A percentile compares a stretch with the other conserved stretches of the same genome.
These are phyloP conservation scores for Ophiostoma himal-ulmi DNA, from an alignment of 2,329 filamentous ascomycete genomes.

Conservation along the genomic window DNA sequence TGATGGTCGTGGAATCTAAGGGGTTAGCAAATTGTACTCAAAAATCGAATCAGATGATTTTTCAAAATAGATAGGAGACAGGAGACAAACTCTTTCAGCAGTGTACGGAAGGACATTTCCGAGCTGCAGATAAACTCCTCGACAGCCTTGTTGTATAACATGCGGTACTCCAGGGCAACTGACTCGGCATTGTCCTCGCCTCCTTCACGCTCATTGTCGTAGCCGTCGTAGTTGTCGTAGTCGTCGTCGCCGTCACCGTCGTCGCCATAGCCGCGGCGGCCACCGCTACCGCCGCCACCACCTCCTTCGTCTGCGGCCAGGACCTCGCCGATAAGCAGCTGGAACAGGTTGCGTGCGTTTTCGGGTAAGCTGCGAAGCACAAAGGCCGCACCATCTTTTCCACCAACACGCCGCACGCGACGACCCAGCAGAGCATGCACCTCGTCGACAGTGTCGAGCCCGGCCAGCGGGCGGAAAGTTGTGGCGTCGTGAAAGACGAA, in stretches of 20 bases:
- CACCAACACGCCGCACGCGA: constrained; percentile 71
- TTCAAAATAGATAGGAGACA: neutral
- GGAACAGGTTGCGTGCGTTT: constrained; percentile 83
- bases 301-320: constrained; percentile 60
- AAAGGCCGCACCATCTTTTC: constrained; percentile 85
- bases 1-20: constrained; percentile 88
- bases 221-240: constrained; percentile 82
- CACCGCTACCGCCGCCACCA: constrained; percentile 38
- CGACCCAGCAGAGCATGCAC: constrained; percentile 83
- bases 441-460: constrained; percentile 75
- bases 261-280: constrained; percentile 41
- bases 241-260: constrained; percentile 51
- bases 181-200: constrained; percentile 46
- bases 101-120: constrained; percentile 88
- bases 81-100: constrained; percentile 74
- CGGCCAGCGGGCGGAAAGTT: constrained; percentile 67
- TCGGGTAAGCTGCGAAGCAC: constrained; percentile 86
- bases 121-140: constrained; percentile 97
- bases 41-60: neutral
- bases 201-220: constrained; percentile 57
- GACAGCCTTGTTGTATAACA: constrained; percentile 89
- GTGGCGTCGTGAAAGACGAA: constrained; percentile 93
- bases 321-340: constrained; percentile 77
- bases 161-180: constrained; percentile 78
- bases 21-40: constrained; percentile 28